phyloP scores from a whole-genome alignment of 768 basidiomycete genomes.

The Collybia nuda region DNA sequence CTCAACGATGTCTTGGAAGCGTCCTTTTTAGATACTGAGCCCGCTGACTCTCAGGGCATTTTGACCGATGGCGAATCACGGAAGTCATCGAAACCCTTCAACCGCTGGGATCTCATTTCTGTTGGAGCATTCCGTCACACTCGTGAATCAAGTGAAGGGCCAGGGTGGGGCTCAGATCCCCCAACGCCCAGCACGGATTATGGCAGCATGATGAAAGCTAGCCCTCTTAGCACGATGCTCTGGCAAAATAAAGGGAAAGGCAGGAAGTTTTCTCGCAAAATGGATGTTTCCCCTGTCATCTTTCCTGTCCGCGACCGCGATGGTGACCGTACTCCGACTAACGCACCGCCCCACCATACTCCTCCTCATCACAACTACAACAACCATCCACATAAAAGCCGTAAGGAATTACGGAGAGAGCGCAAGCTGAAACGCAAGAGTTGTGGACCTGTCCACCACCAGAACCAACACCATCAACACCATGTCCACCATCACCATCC shows the following conservation, averaged over 20 bases:
- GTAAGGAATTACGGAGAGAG: constrained; percentile 67
- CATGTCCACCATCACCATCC: constrained; percentile 35
- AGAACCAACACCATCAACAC: constrained; percentile 45
- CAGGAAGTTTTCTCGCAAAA: constrained; percentile 26
- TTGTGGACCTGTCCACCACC: constrained; percentile 41
- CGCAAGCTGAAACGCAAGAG: constrained; percentile 67
- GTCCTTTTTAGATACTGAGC: constrained; percentile 65
- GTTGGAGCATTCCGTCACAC: constrained; percentile 73
- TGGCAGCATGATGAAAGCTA: constrained; percentile 51
- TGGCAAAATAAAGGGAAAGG: constrained; percentile 40
- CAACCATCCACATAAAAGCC: constrained; percentile 46
- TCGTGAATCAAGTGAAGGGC: constrained; percentile 30
- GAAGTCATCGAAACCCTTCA: constrained; percentile 48
- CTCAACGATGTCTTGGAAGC: constrained; percentile 79
- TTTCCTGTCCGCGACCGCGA: constrained; percentile 44
- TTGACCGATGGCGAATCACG: constrained; percentile 35
- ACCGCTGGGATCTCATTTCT: constrained; percentile 74
- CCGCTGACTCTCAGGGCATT: constrained; percentile 28
- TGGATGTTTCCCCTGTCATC: constrained; percentile 48
- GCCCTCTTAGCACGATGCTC: constrained; percentile 56
- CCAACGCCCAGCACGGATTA: constrained; percentile 37
- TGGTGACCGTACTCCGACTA: constrained; percentile 57
- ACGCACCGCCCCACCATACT: constrained; percentile 25
- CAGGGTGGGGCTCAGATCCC: constrained; percentile 35
- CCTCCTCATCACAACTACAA: constrained; percentile 35